phyloP scores from a whole-genome alignment of 345 rosid species.

The Streptanthus diversifolius region DNA sequence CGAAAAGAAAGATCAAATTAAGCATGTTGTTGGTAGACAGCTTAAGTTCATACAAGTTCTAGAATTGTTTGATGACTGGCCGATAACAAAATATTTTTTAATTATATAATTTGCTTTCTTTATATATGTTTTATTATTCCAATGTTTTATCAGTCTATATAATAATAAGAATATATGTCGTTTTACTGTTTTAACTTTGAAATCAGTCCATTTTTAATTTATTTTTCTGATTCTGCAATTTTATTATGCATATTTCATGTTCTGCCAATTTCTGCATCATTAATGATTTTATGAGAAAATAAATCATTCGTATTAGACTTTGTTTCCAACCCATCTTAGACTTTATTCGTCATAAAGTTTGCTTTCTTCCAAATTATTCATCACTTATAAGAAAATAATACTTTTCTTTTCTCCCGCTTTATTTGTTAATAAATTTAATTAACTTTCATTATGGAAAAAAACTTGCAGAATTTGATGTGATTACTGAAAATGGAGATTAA shows the following conservation, averaged over 20 bases:
- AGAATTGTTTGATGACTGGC: neutral
- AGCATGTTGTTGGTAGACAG: conserved; percentile 10
- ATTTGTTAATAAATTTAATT: neutral
- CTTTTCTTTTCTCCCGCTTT: neutral
- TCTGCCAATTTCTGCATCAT: neutral
- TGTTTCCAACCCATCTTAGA: conserved; percentile 5
- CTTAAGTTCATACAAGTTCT: conserved; percentile 4
- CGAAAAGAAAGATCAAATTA: conserved; percentile 8
- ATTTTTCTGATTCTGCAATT: neutral
- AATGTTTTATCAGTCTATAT: neutral
- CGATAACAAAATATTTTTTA: neutral
- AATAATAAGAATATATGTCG: neutral
- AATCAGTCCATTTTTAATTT: neutral
- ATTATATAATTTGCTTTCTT: neutral
- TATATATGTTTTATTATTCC: neutral
- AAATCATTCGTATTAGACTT: conserved; percentile 14
- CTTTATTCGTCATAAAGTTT: conserved; percentile 25
- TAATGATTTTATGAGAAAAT: neutral
- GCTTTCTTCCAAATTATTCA: conserved; percentile 11
- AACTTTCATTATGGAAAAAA: neutral
- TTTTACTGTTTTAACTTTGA: neutral
- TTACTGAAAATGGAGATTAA: neutral
- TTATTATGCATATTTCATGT: neutral
- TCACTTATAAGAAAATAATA: neutral
- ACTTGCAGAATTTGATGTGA: neutral